Conservation (phyloP, 805 yeast species). For the Candida anglica region DNA sequence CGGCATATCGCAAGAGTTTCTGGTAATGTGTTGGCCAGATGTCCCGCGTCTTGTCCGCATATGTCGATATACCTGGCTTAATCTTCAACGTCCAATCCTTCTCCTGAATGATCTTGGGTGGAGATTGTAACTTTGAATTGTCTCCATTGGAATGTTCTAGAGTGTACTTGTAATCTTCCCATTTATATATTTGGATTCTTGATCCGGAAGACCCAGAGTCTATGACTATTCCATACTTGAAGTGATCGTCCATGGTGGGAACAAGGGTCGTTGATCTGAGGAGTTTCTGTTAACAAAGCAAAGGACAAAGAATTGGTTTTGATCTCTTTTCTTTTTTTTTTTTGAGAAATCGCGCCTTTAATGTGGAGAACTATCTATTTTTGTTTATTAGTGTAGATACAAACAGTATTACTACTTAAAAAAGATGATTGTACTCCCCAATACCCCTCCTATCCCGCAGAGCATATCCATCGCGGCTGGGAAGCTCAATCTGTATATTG, state of each 20-base stretch:
- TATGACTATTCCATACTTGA: constrained; percentile 76
- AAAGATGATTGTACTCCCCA: constrained; percentile 33
- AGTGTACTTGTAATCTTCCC: constrained; percentile 50
- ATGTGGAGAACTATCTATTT: no score
- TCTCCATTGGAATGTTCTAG: constrained; percentile 9
- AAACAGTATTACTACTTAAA: no score
- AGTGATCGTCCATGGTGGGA: no score
- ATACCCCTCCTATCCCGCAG: constrained; percentile 27
- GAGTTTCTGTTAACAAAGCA: no score
- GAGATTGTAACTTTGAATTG: constrained; percentile 44
- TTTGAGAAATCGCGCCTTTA: background rate
- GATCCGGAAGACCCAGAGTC: constrained; percentile 98
- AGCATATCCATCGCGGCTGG: constrained; percentile 5
- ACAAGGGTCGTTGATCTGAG: no score
- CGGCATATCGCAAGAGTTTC: constrained; percentile 65
- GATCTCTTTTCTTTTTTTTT: background rate
- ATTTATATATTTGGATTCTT: constrained; percentile 74
- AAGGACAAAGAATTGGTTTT: no score
- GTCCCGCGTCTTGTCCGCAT: constrained; percentile 44
- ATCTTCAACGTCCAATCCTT: constrained; percentile 67
- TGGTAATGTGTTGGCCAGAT: constrained; percentile 74
- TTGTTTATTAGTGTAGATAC: no score
- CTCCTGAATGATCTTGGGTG: constrained; percentile 65
- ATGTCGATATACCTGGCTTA: constrained; percentile 83
- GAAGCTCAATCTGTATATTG: constrained; percentile 8